phyloP scores from a whole-genome alignment of 208 protist genomes.

The Trypanosoma theileri region DNA sequence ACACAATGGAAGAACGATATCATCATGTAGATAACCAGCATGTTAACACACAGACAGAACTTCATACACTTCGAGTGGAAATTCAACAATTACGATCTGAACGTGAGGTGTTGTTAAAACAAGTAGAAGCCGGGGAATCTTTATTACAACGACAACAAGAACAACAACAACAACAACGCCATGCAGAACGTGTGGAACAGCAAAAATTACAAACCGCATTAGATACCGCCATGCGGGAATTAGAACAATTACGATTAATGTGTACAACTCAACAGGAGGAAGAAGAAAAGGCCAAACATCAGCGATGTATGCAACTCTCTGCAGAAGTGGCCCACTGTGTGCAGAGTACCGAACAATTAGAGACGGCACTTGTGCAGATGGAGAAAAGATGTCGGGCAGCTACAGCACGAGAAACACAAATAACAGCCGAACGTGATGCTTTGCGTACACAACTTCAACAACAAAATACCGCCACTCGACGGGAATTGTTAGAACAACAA shows the following conservation, averaged over 20 bases:
- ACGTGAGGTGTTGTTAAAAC: not conserved
- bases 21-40: not conserved
- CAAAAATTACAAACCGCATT: not conserved
- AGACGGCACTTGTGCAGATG: conserved; percentile 32
- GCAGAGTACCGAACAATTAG: conserved; percentile 40
- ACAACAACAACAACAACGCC: not conserved
- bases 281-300: conserved; percentile 18
- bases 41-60: not conserved
- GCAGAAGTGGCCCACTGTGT: conserved; percentile 48
- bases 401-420: conserved; percentile 17
- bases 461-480: conserved; percentile 24
- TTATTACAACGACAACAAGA: not conserved
- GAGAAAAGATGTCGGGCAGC: conserved; percentile 32
- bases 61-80: conserved; percentile 9
- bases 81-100: conserved; percentile 2
- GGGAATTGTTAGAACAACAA: conserved; percentile 68
- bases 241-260: not conserved
- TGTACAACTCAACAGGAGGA: not conserved
- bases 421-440: conserved; percentile 2
- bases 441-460: conserved; percentile 26
- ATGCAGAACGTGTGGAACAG: not conserved
- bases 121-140: not conserved
- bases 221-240: not conserved
- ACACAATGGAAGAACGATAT: not conserved
- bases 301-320: not conserved